phyloP scores from a whole-genome alignment of 2,329 filamentous ascomycete genomes.

The Diaporthe citriasiana region DNA sequence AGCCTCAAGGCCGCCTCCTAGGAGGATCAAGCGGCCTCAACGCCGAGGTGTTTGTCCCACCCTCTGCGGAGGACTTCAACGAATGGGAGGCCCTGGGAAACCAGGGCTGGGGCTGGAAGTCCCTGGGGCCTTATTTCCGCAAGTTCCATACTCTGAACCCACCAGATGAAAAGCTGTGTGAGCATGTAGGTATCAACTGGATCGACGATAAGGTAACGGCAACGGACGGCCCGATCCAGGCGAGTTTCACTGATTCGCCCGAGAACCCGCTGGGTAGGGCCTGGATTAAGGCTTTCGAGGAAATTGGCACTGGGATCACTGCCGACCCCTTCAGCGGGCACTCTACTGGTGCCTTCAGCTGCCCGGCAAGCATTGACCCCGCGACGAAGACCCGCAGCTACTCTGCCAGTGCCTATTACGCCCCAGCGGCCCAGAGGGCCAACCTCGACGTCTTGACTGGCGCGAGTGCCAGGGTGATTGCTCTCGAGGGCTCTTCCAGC shows the following conservation, averaged over 20 bases:
- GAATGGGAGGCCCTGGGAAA: neutral
- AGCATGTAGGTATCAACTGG: neutral
- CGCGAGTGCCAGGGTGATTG: neutral
- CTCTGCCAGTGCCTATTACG: neutral
- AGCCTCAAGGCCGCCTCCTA: slow-evolving; percentile 17
- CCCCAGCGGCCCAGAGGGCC: neutral
- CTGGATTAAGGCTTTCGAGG: slow-evolving; percentile 24
- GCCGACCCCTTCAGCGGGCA: neutral
- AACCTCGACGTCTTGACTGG: neutral
- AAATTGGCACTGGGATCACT: neutral
- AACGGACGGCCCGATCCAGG: neutral
- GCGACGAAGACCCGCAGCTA: slow-evolving; percentile 3
- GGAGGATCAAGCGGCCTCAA: neutral
- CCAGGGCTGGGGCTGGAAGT: neutral
- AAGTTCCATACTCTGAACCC: neutral
- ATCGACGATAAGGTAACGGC: slow-evolving; percentile 8
- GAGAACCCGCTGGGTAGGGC: slow-evolving; percentile 25
- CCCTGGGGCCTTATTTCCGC: neutral
- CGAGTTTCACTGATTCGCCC: neutral
- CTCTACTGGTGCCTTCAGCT: slow-evolving; percentile 5
- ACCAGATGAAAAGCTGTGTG: neutral
- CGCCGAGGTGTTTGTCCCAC: slow-evolving; percentile 10
- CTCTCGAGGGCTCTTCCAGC: neutral
- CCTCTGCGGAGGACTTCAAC: neutral
- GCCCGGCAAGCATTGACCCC: slow-evolving; percentile 5